Base-by-base conservation (phyloP, 164 flowering plant species). In the Cinnamomum micranthum region DNA sequence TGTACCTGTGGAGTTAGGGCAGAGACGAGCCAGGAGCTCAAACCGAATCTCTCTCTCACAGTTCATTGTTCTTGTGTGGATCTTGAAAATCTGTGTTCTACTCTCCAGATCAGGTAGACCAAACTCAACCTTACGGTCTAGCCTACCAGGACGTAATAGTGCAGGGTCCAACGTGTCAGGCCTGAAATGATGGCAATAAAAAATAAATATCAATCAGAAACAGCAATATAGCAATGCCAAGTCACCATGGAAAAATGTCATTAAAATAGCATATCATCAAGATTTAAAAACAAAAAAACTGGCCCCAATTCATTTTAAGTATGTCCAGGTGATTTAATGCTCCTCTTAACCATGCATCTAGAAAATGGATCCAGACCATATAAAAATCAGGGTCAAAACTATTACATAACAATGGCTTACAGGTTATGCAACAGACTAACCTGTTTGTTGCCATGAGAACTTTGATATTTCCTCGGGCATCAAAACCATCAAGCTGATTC, bases 141-240 rank as follows among this genome's bases (percentile, higher is more conserved):
- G 79, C 51, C 99, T 84, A 72, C 99, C 98, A 74, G 99, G 99
- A 72, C 97, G 97, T 66, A 95, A 78, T 28, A 95, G 82, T 52
- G 99, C 98, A 47, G 99, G 98, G 78, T 95, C 99, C 12, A 93
- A 81, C 6, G 99, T 95, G 77, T 95, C 99, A 50, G 99, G 98
- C 75, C 99, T 95, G 88, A 51, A 80, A 70, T 66, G 52, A 75
- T 31, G 35, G n/a, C 67, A 55, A 15, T 23, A 58, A 50, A 65
- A 24, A 24, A 22, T 58, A 59, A 68, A 55, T 3, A 63, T 41
- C 47, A 65, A 27, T 23, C 1, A n/a, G 2, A 35, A 73, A 69
- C n/a, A 55, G n/a, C 41, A 25, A 13, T 22, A 22, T 25, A n/a
- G 68, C 14, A 22, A n/a, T 65, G 25, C 27, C 15, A 65, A 20